Evolutionary conservation across 805 yeast species (phyloP).

Genomic region (Wickerhamomyces queroliae): DNA sequence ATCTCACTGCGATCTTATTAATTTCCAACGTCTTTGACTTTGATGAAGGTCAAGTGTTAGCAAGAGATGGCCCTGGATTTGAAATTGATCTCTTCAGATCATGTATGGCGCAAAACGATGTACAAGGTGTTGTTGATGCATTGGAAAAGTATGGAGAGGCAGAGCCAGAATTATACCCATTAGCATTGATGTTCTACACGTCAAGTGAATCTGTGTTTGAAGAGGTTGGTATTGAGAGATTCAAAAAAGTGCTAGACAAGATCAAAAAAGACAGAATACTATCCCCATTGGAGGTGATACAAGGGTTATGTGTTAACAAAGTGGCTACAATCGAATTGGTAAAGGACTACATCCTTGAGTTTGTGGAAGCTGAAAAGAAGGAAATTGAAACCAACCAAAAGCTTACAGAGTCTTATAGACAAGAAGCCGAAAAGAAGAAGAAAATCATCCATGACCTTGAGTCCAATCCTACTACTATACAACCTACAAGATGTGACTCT

Average conservation of each 20-base stretch:
- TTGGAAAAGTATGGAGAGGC: conserved; percentile 53
- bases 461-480: conserved; percentile 32
- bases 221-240: conserved; percentile 44
- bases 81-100: conserved; percentile 60
- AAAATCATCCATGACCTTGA: conserved; percentile 45
- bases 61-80: conserved; percentile 26
- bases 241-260: conserved; percentile 42
- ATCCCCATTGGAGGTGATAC: conserved; percentile 75
- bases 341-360: conserved; percentile 58
- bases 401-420: conserved; percentile 60
- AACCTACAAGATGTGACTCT: conserved; percentile 21
- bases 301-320: conserved; percentile 54
- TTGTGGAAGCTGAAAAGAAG: conserved; percentile 49
- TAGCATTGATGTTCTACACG: conserved; percentile 59
- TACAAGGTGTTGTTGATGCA: conserved; percentile 49
- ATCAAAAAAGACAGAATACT: conserved; percentile 48
- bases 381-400: conserved; percentile 67
- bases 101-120: conserved; percentile 51
- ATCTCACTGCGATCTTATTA: conserved; percentile 43
- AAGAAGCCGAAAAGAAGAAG: conserved; percentile 55
- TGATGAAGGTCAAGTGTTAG: conserved; percentile 38
- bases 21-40: conserved; percentile 41
- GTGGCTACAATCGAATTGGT: conserved; percentile 68
- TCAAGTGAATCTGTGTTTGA: conserved; percentile 47
- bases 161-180: conserved; percentile 59